Base-by-base conservation (phyloP, 208 protist genomes). In the Trypanosoma congolense region DNA sequence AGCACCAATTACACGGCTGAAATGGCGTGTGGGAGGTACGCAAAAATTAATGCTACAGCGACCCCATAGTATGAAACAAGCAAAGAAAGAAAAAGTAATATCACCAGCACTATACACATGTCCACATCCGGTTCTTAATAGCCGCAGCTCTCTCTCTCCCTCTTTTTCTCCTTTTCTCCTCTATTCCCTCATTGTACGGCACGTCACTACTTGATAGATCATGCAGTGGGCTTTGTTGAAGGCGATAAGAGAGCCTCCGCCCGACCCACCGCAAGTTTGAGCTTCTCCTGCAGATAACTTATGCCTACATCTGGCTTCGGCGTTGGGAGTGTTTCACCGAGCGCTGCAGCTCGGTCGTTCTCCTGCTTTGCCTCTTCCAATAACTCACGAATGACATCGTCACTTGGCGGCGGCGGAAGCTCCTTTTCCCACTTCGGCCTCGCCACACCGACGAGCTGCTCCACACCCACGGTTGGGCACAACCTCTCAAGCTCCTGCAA, bases 281-380 rank as follows among this genome's bases (percentile, higher is more conserved):
- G 31, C 40, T 61, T 61, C 18, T 56, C 55, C 25, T 60, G 62
- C 9, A 69, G 28, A 51, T 62, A 52, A 22, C 33, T 18, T 12
- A 61, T 10, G 3, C 9, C 47, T 22, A 6, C 30, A 22, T 57
- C 54, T 16, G 3, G 45, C 8, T n/a, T 19, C 24, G 2, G 26
- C 18, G 25, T 12, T 4, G 24, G 18, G 2, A 30, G 2, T n/a
- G 19, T 44, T 19, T 56, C 54, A 18, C 61, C 61, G 4, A 16
- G 31, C 14, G 52, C 46, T 2, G 45, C 24, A 8, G 68, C 68
- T 14, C 35, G 3, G 3, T 22, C 63, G 47, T 79, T 73, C 63
- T 92, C 80, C 33, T 26, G 65, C 1, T 52, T 57, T 16, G 85
- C 85, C 3, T 47, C 38, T 5, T 47, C 65, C 1, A 92, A 55